Percentiles rank a stretch among this genome's conserved stretches.
phyloP scores from a whole-genome alignment of 129 eudicot genomes.

The Rutidosis leptorrhynchoides region DNA sequence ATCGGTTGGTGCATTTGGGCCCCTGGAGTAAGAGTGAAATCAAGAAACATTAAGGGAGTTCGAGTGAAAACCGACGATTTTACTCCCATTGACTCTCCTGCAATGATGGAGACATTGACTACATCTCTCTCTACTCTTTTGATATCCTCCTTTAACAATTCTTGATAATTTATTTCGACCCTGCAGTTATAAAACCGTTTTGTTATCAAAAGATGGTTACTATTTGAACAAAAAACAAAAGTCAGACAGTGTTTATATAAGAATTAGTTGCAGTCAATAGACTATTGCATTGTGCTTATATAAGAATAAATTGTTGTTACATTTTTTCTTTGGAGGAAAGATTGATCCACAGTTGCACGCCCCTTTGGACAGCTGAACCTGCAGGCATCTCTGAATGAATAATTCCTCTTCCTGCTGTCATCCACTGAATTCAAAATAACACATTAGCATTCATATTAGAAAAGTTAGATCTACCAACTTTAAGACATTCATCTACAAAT shows the following conservation, averaged over 20 bases:
- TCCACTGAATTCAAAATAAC: conserved; percentile 60
- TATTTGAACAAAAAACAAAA: neutral
- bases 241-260: neutral
- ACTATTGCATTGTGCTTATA: neutral
- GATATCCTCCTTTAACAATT: conserved; percentile 57
- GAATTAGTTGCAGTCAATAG: neutral
- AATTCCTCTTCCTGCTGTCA: conserved; percentile 98
- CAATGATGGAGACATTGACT: conserved; percentile 64
- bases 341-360: conserved; percentile 94
- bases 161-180: conserved; percentile 92
- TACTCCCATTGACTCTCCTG: conserved; percentile 91
- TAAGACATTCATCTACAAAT: neutral
- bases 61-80: conserved; percentile 78
- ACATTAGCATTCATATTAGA: conserved; percentile 4
- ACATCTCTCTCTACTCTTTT: conserved; percentile 57
- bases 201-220: neutral
- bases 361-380: conserved; percentile 63
- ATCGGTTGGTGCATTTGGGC: conserved; percentile 57
- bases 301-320: conserved; percentile 35
- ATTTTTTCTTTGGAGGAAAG: conserved; percentile 87
- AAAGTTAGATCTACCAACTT: neutral
- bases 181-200: conserved; percentile 30
- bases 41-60: conserved; percentile 90
- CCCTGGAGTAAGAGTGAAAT: conserved; percentile 62
- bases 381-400: conserved; percentile 98